Conservation (phyloP, 495 filamentous ascomycete genomes). For the Daldinia loculata region DNA sequence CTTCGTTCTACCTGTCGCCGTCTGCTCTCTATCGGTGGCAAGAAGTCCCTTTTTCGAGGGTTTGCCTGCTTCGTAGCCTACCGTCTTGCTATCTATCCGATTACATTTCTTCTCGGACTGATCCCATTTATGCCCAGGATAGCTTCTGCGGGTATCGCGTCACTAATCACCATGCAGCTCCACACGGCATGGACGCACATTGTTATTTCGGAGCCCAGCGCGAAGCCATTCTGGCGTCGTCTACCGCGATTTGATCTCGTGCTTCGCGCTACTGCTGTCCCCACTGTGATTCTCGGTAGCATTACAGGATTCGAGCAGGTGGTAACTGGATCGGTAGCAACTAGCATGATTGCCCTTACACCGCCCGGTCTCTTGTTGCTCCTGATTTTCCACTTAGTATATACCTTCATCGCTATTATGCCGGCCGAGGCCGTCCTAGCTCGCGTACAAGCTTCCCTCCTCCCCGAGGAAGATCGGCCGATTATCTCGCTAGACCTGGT, state of each 20-base stretch:
- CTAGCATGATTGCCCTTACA: too few relatives aligned
- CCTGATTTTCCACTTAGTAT: background rate
- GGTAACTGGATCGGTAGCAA: background rate
- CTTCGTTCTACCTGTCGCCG: constrained; percentile 47
- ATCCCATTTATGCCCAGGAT: constrained; percentile 13
- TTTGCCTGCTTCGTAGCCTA: constrained; percentile 3
- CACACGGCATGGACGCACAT: constrained; percentile 26
- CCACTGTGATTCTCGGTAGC: constrained; percentile 1
- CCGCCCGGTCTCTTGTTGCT: background rate
- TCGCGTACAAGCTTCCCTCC: constrained; percentile 42
- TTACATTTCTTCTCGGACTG: background rate
- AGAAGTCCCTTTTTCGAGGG: constrained; percentile 25
- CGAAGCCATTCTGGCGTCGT: constrained; percentile 17
- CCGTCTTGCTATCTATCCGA: background rate
- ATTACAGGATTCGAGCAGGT: background rate
- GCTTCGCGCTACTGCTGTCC: constrained; percentile 19
- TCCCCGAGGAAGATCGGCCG: constrained; percentile 33
- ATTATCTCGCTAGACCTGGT: constrained; percentile 36
- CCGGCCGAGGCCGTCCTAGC: constrained; percentile 26
- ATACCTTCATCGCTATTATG: constrained; percentile 3
- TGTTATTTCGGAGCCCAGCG: constrained; percentile 24
- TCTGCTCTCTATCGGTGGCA: constrained; percentile 34
- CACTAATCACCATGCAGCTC: constrained; percentile 16
- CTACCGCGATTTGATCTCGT: constrained; percentile 11
- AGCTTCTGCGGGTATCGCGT: constrained; percentile 1